Evolutionary conservation across 2,329 filamentous ascomycete genomes (phyloP).

Genomic region (Hysterium pulicare): DNA sequence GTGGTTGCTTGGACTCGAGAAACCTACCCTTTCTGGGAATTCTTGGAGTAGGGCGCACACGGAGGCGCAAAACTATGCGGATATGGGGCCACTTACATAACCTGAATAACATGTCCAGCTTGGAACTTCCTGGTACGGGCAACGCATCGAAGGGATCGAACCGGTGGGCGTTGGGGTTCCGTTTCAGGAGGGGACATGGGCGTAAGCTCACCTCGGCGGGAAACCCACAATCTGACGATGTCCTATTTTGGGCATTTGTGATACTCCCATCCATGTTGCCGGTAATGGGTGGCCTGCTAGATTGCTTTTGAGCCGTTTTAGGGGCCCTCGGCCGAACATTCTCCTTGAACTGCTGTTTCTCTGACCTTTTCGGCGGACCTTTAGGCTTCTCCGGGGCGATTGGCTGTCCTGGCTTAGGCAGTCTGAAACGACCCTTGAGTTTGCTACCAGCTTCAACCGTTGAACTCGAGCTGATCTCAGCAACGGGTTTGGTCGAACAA

Average conservation of each 20-base stretch:
- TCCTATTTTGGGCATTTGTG: too few relatives aligned
- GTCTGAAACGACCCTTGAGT: conserved; percentile 20
- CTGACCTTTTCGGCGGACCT: background rate
- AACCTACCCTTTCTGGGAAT: too few relatives aligned
- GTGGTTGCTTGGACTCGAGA: background rate
- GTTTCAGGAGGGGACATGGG: background rate
- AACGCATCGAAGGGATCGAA: conserved; percentile 24
- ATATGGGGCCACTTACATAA: conserved; percentile 17
- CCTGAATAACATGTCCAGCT: conserved; percentile 19
- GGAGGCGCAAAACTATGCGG: background rate
- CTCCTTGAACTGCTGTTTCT: background rate
- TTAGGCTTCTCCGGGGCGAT: conserved; percentile 2
- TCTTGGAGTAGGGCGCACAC: background rate
- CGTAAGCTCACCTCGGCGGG: too few relatives aligned
- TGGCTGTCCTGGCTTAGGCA: conserved; percentile 13
- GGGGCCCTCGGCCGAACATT: background rate
- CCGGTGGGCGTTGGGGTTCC: conserved; percentile 11
- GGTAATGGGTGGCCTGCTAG: too few relatives aligned
- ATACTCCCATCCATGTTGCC: too few relatives aligned
- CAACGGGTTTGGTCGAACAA: conserved; percentile 4
- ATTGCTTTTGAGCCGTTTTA: background rate
- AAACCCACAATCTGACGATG: too few relatives aligned
- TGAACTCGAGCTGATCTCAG: conserved; percentile 18
- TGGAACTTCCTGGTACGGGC: conserved; percentile 19
- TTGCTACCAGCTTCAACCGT: conserved; percentile 18